Evolutionary conservation across 495 filamentous ascomycete genomes (phyloP).

Genomic region (Hypoxylon crocopeplum): DNA sequence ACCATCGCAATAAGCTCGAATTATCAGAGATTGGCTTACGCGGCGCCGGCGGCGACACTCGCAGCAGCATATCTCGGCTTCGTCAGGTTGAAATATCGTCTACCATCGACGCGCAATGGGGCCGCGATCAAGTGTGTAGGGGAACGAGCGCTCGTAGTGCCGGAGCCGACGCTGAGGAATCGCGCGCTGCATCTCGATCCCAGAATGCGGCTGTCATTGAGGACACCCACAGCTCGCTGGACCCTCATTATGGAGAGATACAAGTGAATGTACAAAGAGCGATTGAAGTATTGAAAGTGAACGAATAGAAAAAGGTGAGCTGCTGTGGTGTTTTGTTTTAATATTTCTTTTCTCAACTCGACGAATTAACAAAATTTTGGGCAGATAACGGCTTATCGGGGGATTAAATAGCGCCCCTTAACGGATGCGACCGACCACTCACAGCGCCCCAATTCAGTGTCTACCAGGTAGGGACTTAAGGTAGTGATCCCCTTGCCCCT

Average conservation of each 20-base stretch:
- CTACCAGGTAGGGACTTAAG: neutral
- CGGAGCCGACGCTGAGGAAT: constrained; percentile 39
- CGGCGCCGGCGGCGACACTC: constrained; percentile 26
- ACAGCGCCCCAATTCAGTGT: neutral
- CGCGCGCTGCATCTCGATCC: constrained; percentile 42
- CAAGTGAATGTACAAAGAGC: constrained; percentile 30
- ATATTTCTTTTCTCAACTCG: constrained; percentile 4
- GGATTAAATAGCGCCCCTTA: constrained; percentile 18
- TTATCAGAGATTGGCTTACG: constrained; percentile 21
- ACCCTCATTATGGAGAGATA: constrained; percentile 49
- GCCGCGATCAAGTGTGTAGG: constrained; percentile 36
- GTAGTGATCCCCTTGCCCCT: too few relatives aligned
- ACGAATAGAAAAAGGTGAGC: constrained; percentile 16
- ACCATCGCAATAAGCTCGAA: neutral
- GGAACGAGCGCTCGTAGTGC: constrained; percentile 14
- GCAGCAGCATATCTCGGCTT: constrained; percentile 36
- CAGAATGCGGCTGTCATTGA: constrained; percentile 48
- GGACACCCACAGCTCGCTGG: constrained; percentile 50
- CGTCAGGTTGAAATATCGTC: constrained; percentile 41
- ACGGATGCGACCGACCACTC: too few relatives aligned
- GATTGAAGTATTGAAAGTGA: constrained; percentile 25
- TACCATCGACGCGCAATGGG: constrained; percentile 38
- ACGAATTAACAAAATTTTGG: constrained; percentile 46
- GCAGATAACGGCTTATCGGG: constrained; percentile 36
- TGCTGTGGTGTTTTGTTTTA: constrained; percentile 10